Percentiles rank a stretch among this genome's conserved stretches.
Evolutionary conservation across 441 rosid genomes (phyloP).

Genomic region (Erysimum pusillum): DNA sequence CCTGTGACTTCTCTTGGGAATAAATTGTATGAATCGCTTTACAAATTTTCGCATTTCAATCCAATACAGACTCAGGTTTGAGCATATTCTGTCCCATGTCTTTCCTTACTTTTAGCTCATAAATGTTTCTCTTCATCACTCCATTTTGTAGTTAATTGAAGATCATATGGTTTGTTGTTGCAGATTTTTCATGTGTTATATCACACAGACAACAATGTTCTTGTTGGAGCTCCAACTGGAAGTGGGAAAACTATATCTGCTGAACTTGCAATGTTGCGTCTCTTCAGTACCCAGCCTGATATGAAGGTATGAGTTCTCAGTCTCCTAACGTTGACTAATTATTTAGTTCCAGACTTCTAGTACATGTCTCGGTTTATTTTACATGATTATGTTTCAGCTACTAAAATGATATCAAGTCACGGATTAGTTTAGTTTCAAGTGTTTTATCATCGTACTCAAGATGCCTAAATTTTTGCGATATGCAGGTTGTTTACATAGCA

Average conservation of each 20-base stretch:
- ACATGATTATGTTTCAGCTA: constrained; percentile 15
- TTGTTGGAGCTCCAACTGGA: constrained; percentile 99
- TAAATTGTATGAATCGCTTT: constrained; percentile 73
- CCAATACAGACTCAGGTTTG: constrained; percentile 99
- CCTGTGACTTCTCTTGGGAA: constrained; percentile 91
- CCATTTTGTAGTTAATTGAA: constrained; percentile 29
- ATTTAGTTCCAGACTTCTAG: constrained; percentile 20
- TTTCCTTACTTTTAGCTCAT: constrained; percentile 29
- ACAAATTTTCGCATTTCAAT: constrained; percentile 97
- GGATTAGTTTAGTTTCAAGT: constrained; percentile 13
- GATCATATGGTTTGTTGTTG: constrained; percentile 49
- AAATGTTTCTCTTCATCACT: constrained; percentile 15
- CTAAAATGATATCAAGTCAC: constrained; percentile 7
- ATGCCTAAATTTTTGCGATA: constrained; percentile 25
- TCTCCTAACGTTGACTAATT: constrained; percentile 25
- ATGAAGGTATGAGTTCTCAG: constrained; percentile 77
- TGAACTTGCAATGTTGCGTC: constrained; percentile 98
- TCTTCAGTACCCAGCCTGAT: constrained; percentile 95
- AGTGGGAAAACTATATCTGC: constrained; percentile 99
- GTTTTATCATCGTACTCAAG: constrained; percentile 21
- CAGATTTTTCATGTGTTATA: constrained; percentile 93
- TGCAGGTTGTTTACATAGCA: constrained; percentile 97
- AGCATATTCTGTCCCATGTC: constrained; percentile 33
- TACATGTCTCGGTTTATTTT: constrained; percentile 16
- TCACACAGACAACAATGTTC: constrained; percentile 94